phyloP scores from a whole-genome alignment of 2,329 filamentous ascomycete genomes.

The Monilinia aucupariae region DNA sequence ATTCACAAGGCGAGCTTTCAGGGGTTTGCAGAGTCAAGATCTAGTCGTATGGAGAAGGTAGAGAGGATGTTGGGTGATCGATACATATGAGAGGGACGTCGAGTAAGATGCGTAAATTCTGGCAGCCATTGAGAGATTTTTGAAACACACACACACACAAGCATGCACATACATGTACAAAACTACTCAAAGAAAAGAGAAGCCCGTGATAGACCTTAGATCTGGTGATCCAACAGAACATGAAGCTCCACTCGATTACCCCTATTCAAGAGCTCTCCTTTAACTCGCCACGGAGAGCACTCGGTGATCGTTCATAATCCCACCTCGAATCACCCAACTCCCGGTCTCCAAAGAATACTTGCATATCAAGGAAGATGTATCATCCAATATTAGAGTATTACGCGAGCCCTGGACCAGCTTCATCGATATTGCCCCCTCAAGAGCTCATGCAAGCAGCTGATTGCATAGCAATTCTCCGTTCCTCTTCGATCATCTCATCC shows the following conservation, averaged over 20 bases:
- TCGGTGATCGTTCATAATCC: not conserved
- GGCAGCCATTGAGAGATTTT: too few relatives aligned
- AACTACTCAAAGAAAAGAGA: not conserved
- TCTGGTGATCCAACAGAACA: not conserved
- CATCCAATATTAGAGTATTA: not conserved
- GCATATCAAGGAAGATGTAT: not conserved
- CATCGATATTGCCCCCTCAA: not conserved
- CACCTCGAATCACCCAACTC: not conserved
- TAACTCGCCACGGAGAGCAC: not conserved
- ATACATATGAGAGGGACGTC: not conserved
- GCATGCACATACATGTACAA: not conserved
- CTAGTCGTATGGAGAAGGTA: not conserved
- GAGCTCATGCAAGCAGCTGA: not conserved
- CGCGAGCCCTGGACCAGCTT: not conserved
- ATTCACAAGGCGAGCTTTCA: conserved; percentile 8
- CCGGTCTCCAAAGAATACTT: not conserved
- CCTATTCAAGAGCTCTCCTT: too few relatives aligned
- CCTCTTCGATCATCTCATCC: conserved; percentile 1
- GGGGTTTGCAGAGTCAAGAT: not conserved
- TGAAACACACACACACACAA: too few relatives aligned
- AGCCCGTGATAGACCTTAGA: not conserved
- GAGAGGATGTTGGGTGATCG: not conserved
- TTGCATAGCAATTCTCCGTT: not conserved
- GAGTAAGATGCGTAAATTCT: not conserved
- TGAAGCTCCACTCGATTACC: not conserved